These are phyloP conservation scores for Penicillium antarcticum DNA, from an alignment of 495 filamentous ascomycete species.

Conservation along the genomic window DNA sequence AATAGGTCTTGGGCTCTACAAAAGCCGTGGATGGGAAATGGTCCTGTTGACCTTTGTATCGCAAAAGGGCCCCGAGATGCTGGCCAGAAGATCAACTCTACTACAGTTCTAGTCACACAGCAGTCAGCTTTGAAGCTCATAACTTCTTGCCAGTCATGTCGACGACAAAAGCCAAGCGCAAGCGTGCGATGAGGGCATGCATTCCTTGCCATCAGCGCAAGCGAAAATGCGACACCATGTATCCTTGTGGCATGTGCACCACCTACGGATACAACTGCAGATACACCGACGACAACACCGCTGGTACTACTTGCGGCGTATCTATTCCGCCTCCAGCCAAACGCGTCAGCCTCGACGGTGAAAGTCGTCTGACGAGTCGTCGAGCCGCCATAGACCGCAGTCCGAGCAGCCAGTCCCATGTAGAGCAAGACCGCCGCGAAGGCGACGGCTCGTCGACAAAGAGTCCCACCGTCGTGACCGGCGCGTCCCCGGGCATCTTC, in stretches of 20 bases:
- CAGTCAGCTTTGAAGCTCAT: too few species aligned
- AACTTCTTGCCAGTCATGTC: conserved; percentile 19
- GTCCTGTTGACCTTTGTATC: too few species aligned
- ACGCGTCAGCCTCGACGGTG: conserved; percentile 8
- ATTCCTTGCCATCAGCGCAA: conserved; percentile 35
- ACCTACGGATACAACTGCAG: conserved; percentile 30
- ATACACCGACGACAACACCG: conserved; percentile 18
- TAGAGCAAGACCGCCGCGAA: conserved; percentile 1
- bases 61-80: too few species aligned
- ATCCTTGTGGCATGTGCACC: conserved; percentile 30
- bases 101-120: too few species aligned
- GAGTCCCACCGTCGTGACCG: conserved; percentile 13
- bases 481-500: conserved; percentile 25
- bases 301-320: neutral
- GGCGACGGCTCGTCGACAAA: conserved; percentile 13
- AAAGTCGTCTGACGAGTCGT: conserved; percentile 4
- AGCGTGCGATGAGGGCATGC: conserved; percentile 31
- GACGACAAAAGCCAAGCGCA: conserved; percentile 22
- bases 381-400: neutral
- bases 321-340: conserved; percentile 5
- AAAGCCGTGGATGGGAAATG: too few species aligned
- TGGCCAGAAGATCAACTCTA: too few species aligned
- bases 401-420: conserved; percentile 4
- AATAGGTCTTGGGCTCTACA: too few species aligned
- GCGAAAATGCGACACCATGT: conserved; percentile 29